These are phyloP conservation scores for Beauveria asiatica DNA, from an alignment of 2,329 filamentous ascomycete genomes.

Conservation along the genomic window DNA sequence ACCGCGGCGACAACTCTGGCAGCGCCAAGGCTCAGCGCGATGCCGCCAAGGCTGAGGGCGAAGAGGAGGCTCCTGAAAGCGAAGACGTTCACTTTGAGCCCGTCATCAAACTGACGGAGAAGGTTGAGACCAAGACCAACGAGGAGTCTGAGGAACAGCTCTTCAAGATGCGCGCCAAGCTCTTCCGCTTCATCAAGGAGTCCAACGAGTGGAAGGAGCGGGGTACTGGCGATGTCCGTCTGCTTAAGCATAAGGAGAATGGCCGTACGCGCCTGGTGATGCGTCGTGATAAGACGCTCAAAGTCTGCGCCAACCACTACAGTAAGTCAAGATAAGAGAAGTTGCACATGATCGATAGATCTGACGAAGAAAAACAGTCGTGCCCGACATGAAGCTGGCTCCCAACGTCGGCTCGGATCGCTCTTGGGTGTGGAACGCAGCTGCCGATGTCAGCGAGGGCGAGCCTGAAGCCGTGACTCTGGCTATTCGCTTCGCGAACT, in stretches of 20 bases:
- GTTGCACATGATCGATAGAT: conserved; percentile 1
- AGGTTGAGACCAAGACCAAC: conserved; percentile 95
- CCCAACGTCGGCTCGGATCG: conserved; percentile 97
- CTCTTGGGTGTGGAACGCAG: conserved; percentile 98
- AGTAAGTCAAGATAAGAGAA: conserved; percentile 50
- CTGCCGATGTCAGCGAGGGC: conserved; percentile 95
- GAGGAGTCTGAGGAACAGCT: conserved; percentile 95
- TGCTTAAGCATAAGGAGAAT: conserved; percentile 98
- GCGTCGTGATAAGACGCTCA: conserved; percentile 98
- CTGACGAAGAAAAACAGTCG: conserved; percentile 43
- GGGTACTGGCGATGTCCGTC: conserved; percentile 88
- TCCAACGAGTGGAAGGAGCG: conserved; percentile 98
- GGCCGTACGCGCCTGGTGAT: conserved; percentile 96
- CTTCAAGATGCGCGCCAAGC: conserved; percentile 99
- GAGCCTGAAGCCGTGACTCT: conserved; percentile 94
- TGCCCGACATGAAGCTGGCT: conserved; percentile 97
- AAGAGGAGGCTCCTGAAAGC: conserved; percentile 76
- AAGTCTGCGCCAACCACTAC: conserved; percentile 99
- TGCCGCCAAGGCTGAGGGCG: conserved; percentile 48
- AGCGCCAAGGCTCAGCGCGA: conserved; percentile 73
- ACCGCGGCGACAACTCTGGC: conserved; percentile 78
- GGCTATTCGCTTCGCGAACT: conserved; percentile 95
- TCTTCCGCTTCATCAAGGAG: conserved; percentile 95
- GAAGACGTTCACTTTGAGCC: conserved; percentile 96
- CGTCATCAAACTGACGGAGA: conserved; percentile 90